Conservation (phyloP, 768 basidiomycete species). For the Auriculariales sp. region DNA sequence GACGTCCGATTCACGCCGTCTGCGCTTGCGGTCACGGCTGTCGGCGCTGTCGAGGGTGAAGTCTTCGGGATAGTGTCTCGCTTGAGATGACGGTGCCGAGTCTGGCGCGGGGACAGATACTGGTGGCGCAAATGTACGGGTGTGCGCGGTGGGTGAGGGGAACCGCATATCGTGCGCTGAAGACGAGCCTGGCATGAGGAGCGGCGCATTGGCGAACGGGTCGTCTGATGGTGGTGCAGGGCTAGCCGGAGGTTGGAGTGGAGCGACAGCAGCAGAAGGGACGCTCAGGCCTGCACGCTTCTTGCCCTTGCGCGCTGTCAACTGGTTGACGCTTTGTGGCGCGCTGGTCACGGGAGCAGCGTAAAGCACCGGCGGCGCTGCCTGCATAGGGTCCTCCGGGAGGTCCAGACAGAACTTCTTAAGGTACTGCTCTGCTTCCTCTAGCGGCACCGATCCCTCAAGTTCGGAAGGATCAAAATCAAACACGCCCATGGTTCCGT, state of each 20-base stretch:
- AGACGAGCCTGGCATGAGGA: conserved; percentile 5
- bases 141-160: too few species aligned
- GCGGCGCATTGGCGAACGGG: conserved; percentile 10
- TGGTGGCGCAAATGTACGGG: too few species aligned
- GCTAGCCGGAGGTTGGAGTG: conserved; percentile 11
- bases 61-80: neutral
- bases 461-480: conserved; percentile 68
- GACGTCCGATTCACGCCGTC: neutral
- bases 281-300: neutral
- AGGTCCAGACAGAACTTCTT: conserved; percentile 63
- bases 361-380: neutral
- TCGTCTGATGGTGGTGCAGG: conserved; percentile 1
- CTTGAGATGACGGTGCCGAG: too few species aligned
- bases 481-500: conserved; percentile 86
- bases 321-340: conserved; percentile 37
- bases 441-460: conserved; percentile 63
- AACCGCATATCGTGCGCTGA: neutral
- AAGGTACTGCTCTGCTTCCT: conserved; percentile 65
- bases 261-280: conserved; percentile 5
- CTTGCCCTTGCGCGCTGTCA: conserved; percentile 54
- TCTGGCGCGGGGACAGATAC: too few species aligned
- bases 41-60: neutral
- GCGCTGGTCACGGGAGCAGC: conserved; percentile 1
- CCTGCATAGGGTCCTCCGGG: conserved; percentile 10
- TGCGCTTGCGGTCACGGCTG: neutral